Evolutionary conservation across 768 basidiomycete species (phyloP).

Genomic region (Mycena crocata): DNA sequence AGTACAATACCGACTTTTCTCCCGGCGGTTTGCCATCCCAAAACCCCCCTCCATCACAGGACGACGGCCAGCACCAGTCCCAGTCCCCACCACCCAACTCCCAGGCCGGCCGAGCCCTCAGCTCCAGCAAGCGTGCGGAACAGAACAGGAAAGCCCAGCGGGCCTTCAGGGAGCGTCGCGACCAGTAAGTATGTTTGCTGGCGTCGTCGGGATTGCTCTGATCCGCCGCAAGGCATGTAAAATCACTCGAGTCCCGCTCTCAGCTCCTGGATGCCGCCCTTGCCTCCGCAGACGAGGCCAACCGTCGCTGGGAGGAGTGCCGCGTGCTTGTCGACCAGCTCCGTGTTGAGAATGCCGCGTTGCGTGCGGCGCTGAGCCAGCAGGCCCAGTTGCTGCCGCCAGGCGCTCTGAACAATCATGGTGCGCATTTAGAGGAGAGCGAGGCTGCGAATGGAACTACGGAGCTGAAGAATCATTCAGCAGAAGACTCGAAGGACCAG

Average conservation of each 20-base stretch:
- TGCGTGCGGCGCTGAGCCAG: constrained; percentile 73
- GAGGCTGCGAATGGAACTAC: constrained; percentile 16
- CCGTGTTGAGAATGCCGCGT: constrained; percentile 83
- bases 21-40: constrained; percentile 62
- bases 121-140: constrained; percentile 88
- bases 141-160: constrained; percentile 96
- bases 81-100: constrained; percentile 44
- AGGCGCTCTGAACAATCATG: constrained; percentile 26
- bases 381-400: constrained; percentile 53
- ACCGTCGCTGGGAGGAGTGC: constrained; percentile 91
- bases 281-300: constrained; percentile 88
- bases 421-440: constrained; percentile 25
- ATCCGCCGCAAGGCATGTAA: constrained; percentile 73
- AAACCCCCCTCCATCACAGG: constrained; percentile 40
- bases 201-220: constrained; percentile 24
- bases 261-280: constrained; percentile 88
- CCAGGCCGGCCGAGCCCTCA: constrained; percentile 66
- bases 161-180: constrained; percentile 89
- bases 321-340: constrained; percentile 91
- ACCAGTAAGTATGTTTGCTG: constrained; percentile 70
- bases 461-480: constrained; percentile 26
- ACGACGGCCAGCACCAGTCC: constrained; percentile 42
- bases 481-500: constrained; percentile 26
- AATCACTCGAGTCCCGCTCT: constrained; percentile 87
- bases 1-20: constrained; percentile 64